Percentiles rank a stretch among this genome's conserved stretches.
Conservation (phyloP, 2,329 filamentous ascomycete genomes). For the Incumbomyces lentus region DNA sequence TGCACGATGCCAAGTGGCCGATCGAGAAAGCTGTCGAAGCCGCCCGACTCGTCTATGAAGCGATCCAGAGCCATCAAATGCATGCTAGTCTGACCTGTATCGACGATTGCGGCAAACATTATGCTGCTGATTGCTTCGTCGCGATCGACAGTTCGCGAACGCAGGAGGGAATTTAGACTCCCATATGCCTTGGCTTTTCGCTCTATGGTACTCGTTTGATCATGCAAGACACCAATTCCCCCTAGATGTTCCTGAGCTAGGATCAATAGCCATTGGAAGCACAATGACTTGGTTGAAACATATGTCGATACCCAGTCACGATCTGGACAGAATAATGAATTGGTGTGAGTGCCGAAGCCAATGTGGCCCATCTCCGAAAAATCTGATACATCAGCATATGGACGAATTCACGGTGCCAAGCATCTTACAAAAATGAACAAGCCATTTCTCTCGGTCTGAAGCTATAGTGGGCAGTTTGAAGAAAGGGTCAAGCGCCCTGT, state of each 20-base stretch:
- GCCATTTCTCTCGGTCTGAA: conserved; percentile 3
- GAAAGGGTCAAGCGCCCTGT: conserved; percentile 6
- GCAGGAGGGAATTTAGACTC: neutral
- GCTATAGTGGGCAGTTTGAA: conserved; percentile 1
- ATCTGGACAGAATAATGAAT: conserved; percentile 6
- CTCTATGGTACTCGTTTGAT: conserved; percentile 2
- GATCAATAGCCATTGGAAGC: conserved; percentile 5
- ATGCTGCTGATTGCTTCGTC: conserved; percentile 7
- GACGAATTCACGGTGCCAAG: neutral
- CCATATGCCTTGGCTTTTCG: conserved; percentile 4
- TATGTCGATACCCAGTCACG: conserved; percentile 6
- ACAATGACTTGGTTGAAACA: conserved; percentile 4
- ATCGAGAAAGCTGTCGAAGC: conserved; percentile 3
- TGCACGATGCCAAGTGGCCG: conserved; percentile 5
- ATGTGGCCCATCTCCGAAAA: conserved; percentile 6
- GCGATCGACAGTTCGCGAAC: neutral
- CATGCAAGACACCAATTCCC: neutral
- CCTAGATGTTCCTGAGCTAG: conserved; percentile 2
- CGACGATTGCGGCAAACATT: conserved; percentile 5
- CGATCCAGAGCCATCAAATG: conserved; percentile 5
- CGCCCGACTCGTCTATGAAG: conserved; percentile 3
- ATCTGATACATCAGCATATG: neutral
- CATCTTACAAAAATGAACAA: conserved; percentile 6
- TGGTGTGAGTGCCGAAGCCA: conserved; percentile 6
- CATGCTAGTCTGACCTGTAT: neutral